Base-by-base conservation (phyloP, 228 moss, liverwort and hornwort genomes). In the Sphagnum magellanicum region DNA sequence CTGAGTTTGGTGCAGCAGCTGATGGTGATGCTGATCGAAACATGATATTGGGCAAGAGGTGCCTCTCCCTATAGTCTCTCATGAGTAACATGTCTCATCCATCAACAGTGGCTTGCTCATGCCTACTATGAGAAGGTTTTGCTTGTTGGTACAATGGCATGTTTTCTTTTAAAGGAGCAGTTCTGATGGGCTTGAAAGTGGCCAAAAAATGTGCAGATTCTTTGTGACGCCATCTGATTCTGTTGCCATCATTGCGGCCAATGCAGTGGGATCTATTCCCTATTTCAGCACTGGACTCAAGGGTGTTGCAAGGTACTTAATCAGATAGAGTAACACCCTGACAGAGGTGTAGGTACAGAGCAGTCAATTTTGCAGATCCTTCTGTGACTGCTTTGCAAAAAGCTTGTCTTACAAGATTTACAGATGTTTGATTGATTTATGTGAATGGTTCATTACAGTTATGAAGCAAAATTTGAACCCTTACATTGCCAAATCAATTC, bases 21-120 rank as follows among this genome's bases (percentile, higher is more conserved):
- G 94, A 94, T 73, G 94, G 94, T 70, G 94, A 94, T 81, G 94
- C 91, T 63, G 91, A 91, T 68, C 79, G 91, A n/a, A 94, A 94
- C 79, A 94, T 94, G 94, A 83, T 94, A 70, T 70, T 94, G 55
- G 94, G 91, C 75, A 94, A 91, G 79, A 88, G 81, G 90, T 92
- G 71, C 9, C 32, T 15, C 10, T 49, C 14, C 15, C 10, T 32
- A 32, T 32, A 32, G 17, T 10, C 17, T 69, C 59, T 63, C 51
- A 52, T 32, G 32, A 32, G 32, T 3, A 32, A 32, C 32, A 32
- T 32, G 32, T 32, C 32, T 32, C 32, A 32, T 32, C 3, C 32
- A 32, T 32, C 32, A 32, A 32, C 32, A 32, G 3, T 3, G 32
- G 32, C 32, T 32, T 32, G 32, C 32, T 11, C 70, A n/a, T 46